A percentile compares a stretch with the other conserved stretches of the same genome.
These are phyloP conservation scores for Linum lewisii DNA, from an alignment of 345 rosid genomes.

Conservation along the genomic window DNA sequence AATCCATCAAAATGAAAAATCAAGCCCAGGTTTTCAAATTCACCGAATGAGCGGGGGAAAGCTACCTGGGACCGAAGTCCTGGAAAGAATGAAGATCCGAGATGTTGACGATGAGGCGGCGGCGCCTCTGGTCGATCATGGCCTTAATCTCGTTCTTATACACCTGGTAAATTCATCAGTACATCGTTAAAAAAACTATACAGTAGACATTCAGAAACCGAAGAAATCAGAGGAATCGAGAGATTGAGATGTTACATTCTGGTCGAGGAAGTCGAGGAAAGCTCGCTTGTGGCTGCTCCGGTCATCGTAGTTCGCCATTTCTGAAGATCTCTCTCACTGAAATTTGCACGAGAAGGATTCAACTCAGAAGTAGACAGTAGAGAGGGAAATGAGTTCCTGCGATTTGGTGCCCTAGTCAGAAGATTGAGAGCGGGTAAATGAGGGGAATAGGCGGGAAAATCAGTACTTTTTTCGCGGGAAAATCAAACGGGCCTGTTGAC, in stretches of 20 bases:
- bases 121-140: conserved; percentile 79
- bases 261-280: conserved; percentile 62
- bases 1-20: neutral
- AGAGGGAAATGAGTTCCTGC: neutral
- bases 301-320: conserved; percentile 60
- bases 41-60: neutral
- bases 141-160: conserved; percentile 76
- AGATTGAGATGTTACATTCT: conserved; percentile 29
- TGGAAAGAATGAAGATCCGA: conserved; percentile 75
- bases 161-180: conserved; percentile 23
- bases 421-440: neutral
- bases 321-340: neutral
- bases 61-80: conserved; percentile 61
- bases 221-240: neutral
- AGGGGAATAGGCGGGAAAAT: conserved; percentile 30
- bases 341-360: conserved; percentile 2
- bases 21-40: neutral
- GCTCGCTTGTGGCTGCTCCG: conserved; percentile 72
- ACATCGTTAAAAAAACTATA: neutral
- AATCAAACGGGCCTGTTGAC: neutral
- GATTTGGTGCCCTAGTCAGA: neutral
- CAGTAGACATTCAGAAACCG: too few species aligned
- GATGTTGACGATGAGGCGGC: conserved; percentile 82
- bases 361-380: conserved; percentile 3
- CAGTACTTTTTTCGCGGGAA: conserved; percentile 31